phyloP scores from a whole-genome alignment of 2,329 filamentous ascomycete genomes.

The Lasiodiplodia sp. region DNA sequence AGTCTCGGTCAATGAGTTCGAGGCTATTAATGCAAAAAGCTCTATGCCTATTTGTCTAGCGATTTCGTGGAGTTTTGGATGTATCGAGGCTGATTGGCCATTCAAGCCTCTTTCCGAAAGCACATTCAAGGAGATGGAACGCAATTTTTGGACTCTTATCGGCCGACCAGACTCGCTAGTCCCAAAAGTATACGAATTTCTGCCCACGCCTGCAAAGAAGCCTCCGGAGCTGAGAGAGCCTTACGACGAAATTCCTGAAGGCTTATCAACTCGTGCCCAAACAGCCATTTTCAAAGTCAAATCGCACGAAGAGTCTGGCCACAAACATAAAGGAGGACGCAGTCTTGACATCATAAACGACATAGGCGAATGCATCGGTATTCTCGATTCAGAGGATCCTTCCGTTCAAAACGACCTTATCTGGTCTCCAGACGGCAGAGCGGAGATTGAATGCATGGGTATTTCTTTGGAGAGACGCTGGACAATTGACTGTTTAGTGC shows the following conservation, averaged over 20 bases:
- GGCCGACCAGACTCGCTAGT: neutral
- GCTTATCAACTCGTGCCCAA: neutral
- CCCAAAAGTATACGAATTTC: neutral
- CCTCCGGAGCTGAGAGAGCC: neutral
- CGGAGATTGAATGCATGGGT: neutral
- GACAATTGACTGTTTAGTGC: neutral
- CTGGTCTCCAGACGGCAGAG: too few relatives aligned
- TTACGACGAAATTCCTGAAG: neutral
- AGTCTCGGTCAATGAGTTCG: neutral
- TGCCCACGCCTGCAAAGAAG: too few relatives aligned
- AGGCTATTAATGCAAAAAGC: too few relatives aligned
- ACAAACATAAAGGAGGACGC: too few relatives aligned
- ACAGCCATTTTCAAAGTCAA: neutral
- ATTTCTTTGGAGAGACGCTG: neutral
- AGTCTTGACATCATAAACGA: neutral
- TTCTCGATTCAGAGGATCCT: neutral
- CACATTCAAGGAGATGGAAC: neutral
- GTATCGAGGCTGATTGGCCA: neutral
- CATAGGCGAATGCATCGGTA: neutral
- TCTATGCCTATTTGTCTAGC: neutral
- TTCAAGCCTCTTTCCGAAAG: neutral
- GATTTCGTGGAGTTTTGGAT: constrained; percentile 3
- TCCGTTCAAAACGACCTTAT: neutral
- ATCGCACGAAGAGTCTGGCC: neutral
- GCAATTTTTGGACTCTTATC: neutral